These are phyloP conservation scores for Metarhizium anisopliae DNA, from an alignment of 2,329 filamentous ascomycete genomes.

Conservation along the genomic window DNA sequence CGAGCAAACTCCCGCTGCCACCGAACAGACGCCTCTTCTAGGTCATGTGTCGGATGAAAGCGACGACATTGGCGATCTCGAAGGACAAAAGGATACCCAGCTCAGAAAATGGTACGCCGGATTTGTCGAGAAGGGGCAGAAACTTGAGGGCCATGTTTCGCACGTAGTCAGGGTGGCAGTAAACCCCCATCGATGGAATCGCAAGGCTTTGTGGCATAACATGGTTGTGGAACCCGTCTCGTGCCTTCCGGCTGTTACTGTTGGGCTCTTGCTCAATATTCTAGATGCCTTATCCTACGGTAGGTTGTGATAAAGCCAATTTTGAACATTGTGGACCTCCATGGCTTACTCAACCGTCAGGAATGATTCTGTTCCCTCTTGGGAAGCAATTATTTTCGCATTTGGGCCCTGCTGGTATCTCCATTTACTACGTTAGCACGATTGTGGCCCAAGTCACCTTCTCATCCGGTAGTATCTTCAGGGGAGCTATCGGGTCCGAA, in stretches of 20 bases:
- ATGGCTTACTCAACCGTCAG: slow-evolving; percentile 25
- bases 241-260: slow-evolving; percentile 75
- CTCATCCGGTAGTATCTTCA: slow-evolving; percentile 80
- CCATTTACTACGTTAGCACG: slow-evolving; percentile 97
- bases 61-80: slow-evolving; percentile 33
- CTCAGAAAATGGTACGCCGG: slow-evolving; percentile 25
- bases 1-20: slow-evolving; percentile 11
- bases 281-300: slow-evolving; percentile 92
- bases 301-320: slow-evolving; percentile 21
- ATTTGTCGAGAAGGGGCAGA: slow-evolving; percentile 21
- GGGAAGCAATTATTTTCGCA: slow-evolving; percentile 77
- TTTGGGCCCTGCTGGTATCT: slow-evolving; percentile 87
- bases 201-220: slow-evolving; percentile 52
- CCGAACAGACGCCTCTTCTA: slow-evolving; percentile 42
- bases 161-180: slow-evolving; percentile 27
- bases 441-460: slow-evolving; percentile 90
- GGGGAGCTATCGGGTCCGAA: slow-evolving; percentile 86
- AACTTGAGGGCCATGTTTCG: slow-evolving; percentile 21
- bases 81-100: slow-evolving; percentile 36
- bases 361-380: slow-evolving; percentile 91
- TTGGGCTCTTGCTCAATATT: slow-evolving; percentile 85
- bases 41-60: slow-evolving; percentile 21
- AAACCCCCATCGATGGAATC: slow-evolving; percentile 66
- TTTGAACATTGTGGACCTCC: slow-evolving; percentile 5
- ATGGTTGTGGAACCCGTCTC: slow-evolving; percentile 58